Evolutionary conservation across 2,329 filamentous ascomycete species (phyloP).

Genomic region (Magnaporthales sp.): DNA sequence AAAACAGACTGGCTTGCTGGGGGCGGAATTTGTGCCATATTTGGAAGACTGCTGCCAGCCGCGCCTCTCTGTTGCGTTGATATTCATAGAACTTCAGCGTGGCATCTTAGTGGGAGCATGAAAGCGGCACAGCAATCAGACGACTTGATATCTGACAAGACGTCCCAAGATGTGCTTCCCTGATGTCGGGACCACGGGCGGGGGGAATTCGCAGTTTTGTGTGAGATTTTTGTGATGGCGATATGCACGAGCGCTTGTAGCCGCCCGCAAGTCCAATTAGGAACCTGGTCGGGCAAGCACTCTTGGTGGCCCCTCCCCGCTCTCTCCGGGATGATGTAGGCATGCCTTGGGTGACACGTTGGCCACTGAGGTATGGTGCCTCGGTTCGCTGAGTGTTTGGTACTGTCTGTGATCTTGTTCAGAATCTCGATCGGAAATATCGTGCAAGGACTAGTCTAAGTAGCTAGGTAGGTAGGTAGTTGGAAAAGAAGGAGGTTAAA

Average conservation of each 20-base stretch:
- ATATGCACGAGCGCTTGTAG: background rate
- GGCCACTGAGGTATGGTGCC: background rate
- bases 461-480: no score
- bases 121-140: background rate
- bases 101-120: background rate
- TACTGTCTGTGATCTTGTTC: background rate
- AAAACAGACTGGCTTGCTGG: background rate
- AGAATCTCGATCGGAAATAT: background rate
- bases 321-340: background rate
- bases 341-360: background rate
- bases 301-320: background rate
- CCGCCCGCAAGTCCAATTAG: background rate
- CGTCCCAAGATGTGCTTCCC: background rate
- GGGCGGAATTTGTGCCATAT: background rate
- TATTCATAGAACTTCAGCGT: background rate
- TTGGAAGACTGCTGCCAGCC: background rate
- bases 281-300: background rate
- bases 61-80: background rate
- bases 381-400: background rate
- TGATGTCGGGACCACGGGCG: background rate
- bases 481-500: background rate
- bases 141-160: background rate
- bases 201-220: background rate
- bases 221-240: background rate
- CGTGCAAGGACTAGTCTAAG: background rate